Evolutionary conservation across 148 eudicot species (phyloP).

Genomic region (Tetragonia tetragonoides): DNA sequence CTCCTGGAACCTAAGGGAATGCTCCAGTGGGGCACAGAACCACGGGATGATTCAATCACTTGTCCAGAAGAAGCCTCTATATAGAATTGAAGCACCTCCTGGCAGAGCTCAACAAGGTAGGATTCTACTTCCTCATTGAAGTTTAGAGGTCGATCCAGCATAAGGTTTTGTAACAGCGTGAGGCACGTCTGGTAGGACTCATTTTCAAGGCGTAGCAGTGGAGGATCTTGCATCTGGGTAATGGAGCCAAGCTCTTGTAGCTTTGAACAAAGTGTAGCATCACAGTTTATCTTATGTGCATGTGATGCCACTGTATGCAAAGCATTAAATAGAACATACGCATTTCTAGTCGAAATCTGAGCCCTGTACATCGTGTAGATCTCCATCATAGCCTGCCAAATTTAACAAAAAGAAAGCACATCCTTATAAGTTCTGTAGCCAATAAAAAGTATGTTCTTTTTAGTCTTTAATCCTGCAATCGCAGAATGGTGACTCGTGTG

Average conservation of each 20-base stretch:
- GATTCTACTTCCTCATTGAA: slow-evolving; percentile 66
- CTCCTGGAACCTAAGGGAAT: slow-evolving; percentile 78
- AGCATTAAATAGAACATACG: slow-evolving; percentile 57
- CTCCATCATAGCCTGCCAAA: slow-evolving; percentile 83
- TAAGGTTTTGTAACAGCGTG: slow-evolving; percentile 78
- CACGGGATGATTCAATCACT: slow-evolving; percentile 29
- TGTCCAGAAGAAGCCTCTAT: slow-evolving; percentile 52
- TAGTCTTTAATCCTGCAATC: neutral
- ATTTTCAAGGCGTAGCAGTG: slow-evolving; percentile 87
- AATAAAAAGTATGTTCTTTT: neutral
- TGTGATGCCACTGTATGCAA: slow-evolving; percentile 69
- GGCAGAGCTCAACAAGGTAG: slow-evolving; percentile 69
- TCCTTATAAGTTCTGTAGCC: neutral
- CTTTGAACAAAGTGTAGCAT: slow-evolving; percentile 56
- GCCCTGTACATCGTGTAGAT: slow-evolving; percentile 68
- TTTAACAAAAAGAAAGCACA: slow-evolving; percentile 6
- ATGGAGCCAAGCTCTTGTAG: slow-evolving; percentile 69
- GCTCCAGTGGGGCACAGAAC: slow-evolving; percentile 40
- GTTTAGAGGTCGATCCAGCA: slow-evolving; percentile 52
- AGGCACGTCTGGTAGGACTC: slow-evolving; percentile 94
- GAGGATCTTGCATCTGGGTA: slow-evolving; percentile 98
- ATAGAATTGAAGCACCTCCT: slow-evolving; percentile 71
- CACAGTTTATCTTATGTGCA: slow-evolving; percentile 80
- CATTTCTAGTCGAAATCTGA: slow-evolving; percentile 59
- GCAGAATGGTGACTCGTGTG: neutral